Evolutionary conservation across 768 basidiomycete species (phyloP), one percentile per base, ranked within the genome.

Genomic region (Tylopilus cervinicoccineus): DNA sequence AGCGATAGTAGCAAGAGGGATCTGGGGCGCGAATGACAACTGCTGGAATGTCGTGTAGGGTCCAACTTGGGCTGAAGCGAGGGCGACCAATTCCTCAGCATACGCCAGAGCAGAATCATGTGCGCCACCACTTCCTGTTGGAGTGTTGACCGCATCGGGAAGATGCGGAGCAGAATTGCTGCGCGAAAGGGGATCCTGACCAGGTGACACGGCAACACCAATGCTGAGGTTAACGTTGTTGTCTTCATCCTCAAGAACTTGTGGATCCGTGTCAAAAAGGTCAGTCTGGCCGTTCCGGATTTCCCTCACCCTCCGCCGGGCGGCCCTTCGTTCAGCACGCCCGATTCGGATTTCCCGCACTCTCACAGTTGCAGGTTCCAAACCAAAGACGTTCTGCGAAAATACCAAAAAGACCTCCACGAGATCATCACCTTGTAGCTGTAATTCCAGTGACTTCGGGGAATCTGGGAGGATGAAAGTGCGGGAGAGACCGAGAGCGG

Each of bases 11-110:
- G 87, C 86, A 45, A 93, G 73, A n/a, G 92, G 92, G 58, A 95
- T 90, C 43, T 78, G 84, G 10, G 92, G 92, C 4, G 93, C 80
- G 59, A 91, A 93, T 8, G 75, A 76, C 14, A 95, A 72, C 69
- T 95, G 92, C 61, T 93, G 93, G 71, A 95, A 94, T 7, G 90
- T 93, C 17, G 88, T 90, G 63, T 93, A 95, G 26, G 90, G 81
- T 17, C 88, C 87, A 67, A 83, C 81, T 47, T 85, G 82, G 8
- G 84, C 76, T 3, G 83, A 81, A 31, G 84, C 80, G 8, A 88
- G 70, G 12, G 84, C 73, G 3, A 83, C 65, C 17, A 88, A 66
- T 60, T 91, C 88, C 50, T 91, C 88, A 1, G 79, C 68, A 14
- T 78, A 76, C 4, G 76, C 66, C 17, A 73, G 60, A 16, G 73